Evolutionary conservation across 2,329 filamentous ascomycete genomes (phyloP), one percentile per base, ranked within the genome.

Genomic region (Nothomitra cinnamomea): DNA sequence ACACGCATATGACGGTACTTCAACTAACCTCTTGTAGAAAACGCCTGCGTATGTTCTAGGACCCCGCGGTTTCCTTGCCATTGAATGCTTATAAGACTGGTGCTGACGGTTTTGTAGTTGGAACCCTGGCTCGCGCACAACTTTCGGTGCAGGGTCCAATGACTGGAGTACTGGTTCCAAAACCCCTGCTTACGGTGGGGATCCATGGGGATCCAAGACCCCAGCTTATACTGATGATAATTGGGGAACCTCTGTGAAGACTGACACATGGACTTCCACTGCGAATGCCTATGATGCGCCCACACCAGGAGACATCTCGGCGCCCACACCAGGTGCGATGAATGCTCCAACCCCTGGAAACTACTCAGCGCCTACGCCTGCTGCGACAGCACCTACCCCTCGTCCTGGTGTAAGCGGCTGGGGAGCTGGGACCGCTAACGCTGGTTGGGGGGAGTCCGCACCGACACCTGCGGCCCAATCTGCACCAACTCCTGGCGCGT

Each of bases 41-140:
- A 53, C 52, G 5, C 52, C 52, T 45, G 52, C 52, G 41, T 53
- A 53, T 32, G 51, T 53, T 21, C 10, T n/a, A 13, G n/a, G 3
- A 8, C 3, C 3, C 8, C 5, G 10, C 25, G 22, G 2, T 38
- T 51, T 51, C 49, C 48, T 15, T 35, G 19, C 25, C 15, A 4
- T 12, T 51, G 15, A 35, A 3, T 17, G 21, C 32, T 38, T 13
- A 7, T 6, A 21, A 21, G 13, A 51, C 7, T 51, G 32, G 21
- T 51, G 10, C 49, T 38, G 17, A 51, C 49, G 7, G 15, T 15
- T 28, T 28, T 5, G 8, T 17, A 48, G 43, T 48, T 89, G 85
- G 85, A 82, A 82, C 55, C 83, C 87, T 1, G 85, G 84, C 52
- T 79, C 82, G 53, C 83, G 84, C 65, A 90, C 85, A 72, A 85